phyloP scores from a whole-genome alignment of 2,329 filamentous ascomycete species.

The Aspergillus calidoustus region DNA sequence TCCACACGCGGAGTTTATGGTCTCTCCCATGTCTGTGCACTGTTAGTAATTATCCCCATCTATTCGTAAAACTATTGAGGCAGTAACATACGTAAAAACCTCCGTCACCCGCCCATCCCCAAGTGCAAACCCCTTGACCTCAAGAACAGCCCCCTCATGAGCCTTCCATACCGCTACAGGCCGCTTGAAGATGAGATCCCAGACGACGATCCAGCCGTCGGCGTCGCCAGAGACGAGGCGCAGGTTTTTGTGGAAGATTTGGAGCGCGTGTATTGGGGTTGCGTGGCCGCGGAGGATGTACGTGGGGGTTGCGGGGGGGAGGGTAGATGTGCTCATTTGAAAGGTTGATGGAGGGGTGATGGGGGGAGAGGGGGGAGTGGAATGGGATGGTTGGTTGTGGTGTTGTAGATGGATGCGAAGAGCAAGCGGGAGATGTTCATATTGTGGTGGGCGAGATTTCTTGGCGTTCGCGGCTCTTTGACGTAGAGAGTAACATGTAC shows the following conservation, averaged over 20 bases:
- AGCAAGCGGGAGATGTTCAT: background rate
- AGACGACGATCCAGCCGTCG: slow-evolving; percentile 84
- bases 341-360: background rate
- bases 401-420: background rate
- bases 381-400: background rate
- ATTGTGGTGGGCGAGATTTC: background rate
- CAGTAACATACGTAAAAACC: slow-evolving; percentile 86
- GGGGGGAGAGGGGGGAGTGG: background rate
- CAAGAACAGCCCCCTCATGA: slow-evolving; percentile 77
- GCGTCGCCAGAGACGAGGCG: slow-evolving; percentile 86
- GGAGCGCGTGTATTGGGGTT: slow-evolving; percentile 75
- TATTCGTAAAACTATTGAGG: no score
- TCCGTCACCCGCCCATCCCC: slow-evolving; percentile 52
- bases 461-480: background rate
- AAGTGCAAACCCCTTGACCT: slow-evolving; percentile 76
- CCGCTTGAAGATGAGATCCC: slow-evolving; percentile 82
- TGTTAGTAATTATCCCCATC: no score
- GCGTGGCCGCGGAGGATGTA: slow-evolving; percentile 86
- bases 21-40: slow-evolving; percentile 80
- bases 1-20: slow-evolving; percentile 85
- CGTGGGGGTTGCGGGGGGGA: slow-evolving; percentile 59
- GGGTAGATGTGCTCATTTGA: slow-evolving; percentile 20
- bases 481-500: no score
- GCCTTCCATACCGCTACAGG: slow-evolving; percentile 84
- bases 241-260: slow-evolving; percentile 73